phyloP scores from a whole-genome alignment of 176 grass and related monocot species.

The Carex cristatella region DNA sequence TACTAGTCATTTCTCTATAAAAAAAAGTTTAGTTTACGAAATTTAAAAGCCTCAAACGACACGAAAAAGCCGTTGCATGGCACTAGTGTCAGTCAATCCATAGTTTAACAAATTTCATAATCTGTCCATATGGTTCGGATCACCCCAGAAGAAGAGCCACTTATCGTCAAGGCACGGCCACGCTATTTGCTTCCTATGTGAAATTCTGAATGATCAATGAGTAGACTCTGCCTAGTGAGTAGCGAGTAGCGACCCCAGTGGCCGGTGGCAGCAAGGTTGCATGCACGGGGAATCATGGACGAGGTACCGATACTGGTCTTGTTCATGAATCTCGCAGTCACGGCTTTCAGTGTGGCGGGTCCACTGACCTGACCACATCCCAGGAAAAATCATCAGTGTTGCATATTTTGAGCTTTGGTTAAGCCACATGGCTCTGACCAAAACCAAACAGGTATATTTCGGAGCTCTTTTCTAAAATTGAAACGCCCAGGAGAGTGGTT shows the following conservation, averaged over 20 bases:
- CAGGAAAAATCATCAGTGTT: constrained; percentile 37
- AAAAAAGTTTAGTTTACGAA: no score
- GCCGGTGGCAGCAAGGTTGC: constrained; percentile 63
- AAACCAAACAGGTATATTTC: constrained; percentile 41
- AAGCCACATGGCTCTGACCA: constrained; percentile 23
- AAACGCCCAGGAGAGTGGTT: constrained; percentile 82
- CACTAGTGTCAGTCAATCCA: no score
- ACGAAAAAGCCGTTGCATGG: no score
- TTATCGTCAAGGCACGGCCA: no score
- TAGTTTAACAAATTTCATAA: no score
- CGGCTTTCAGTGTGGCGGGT: constrained; percentile 59
- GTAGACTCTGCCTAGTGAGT: constrained; percentile 24
- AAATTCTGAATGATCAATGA: constrained; percentile 86
- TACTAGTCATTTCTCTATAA: no score
- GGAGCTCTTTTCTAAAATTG: constrained; percentile 56
- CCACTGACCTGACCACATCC: constrained; percentile 75
- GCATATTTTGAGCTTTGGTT: constrained; percentile 44
- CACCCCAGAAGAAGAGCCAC: no score
- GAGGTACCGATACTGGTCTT: constrained; percentile 77
- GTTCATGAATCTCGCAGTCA: constrained; percentile 41
- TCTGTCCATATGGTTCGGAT: no score
- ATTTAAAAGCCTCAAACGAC: no score
- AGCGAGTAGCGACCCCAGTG: constrained; percentile 40
- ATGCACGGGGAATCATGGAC: constrained; percentile 36
- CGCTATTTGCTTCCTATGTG: background rate